Conservation (phyloP, 805 yeast genomes). For the Ogataea methanolica region DNA sequence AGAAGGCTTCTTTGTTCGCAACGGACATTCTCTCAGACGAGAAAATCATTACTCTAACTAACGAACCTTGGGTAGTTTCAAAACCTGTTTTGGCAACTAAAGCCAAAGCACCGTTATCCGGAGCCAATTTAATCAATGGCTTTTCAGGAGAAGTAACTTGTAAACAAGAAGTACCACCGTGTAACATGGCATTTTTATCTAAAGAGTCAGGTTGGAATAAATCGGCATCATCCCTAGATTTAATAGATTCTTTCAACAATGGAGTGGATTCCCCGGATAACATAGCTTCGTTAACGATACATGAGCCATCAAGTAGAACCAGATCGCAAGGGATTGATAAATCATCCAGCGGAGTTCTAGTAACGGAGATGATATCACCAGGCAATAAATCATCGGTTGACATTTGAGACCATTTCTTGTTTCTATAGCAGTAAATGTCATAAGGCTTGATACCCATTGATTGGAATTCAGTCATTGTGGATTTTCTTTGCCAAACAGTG, state of each 20-base stretch:
- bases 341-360: constrained; percentile 80
- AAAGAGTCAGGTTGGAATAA: constrained; percentile 68
- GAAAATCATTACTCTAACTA: constrained; percentile 93
- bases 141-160: constrained; percentile 76
- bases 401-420: constrained; percentile 61
- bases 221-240: constrained; percentile 73
- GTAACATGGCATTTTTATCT: constrained; percentile 84
- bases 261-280: constrained; percentile 98
- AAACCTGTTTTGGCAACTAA: constrained; percentile 92
- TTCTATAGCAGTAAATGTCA: constrained; percentile 66
- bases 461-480: constrained; percentile 92
- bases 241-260: constrained; percentile 84
- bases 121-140: constrained; percentile 52
- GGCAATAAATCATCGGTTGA: constrained; percentile 79
- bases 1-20: constrained; percentile 90
- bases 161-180: constrained; percentile 94
- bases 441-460: constrained; percentile 97
- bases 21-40: constrained; percentile 95
- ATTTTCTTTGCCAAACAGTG: constrained; percentile 91
- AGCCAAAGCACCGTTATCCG: constrained; percentile 91
- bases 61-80: constrained; percentile 95
- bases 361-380: constrained; percentile 83
- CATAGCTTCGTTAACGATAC: constrained; percentile 98
- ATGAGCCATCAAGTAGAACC: constrained; percentile 80
- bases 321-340: constrained; percentile 93